Evolutionary conservation across 768 basidiomycete species (phyloP).

Genomic region (Phylloporus sp.): DNA sequence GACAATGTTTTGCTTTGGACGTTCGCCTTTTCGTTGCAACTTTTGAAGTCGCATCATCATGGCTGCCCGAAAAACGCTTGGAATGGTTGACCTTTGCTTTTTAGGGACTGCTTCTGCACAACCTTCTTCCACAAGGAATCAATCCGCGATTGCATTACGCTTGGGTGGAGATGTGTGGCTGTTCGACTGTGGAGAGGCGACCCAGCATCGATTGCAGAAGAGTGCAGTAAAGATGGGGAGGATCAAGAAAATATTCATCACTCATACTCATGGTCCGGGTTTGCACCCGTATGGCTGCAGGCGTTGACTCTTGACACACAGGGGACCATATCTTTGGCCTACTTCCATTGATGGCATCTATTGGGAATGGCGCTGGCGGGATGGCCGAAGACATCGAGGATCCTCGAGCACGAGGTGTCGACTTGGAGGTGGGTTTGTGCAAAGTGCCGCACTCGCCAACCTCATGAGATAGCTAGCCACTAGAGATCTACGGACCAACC

Average conservation of each 20-base stretch:
- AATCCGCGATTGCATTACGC: conserved; percentile 66
- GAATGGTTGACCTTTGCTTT: conserved; percentile 58
- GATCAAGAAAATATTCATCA: conserved; percentile 81
- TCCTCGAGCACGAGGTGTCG: conserved; percentile 38
- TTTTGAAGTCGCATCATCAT: conserved; percentile 5
- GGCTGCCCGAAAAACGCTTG: conserved; percentile 19
- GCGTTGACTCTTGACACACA: conserved; percentile 25
- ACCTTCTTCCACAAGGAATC: conserved; percentile 73
- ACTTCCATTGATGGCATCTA: conserved; percentile 59
- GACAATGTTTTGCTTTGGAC: too few relatives aligned
- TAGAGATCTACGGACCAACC: conserved; percentile 83
- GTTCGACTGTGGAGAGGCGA: conserved; percentile 83
- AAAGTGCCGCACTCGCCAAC: not conserved
- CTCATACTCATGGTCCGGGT: conserved; percentile 75
- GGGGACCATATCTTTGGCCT: conserved; percentile 83
- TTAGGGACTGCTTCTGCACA: conserved; percentile 79
- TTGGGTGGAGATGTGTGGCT: conserved; percentile 72
- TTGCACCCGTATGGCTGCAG: not conserved
- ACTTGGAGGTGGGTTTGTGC: conserved; percentile 16
- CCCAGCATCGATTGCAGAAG: conserved; percentile 72
- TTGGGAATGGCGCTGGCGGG: conserved; percentile 73
- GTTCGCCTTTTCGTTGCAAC: not conserved
- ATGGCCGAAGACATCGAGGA: conserved; percentile 54
- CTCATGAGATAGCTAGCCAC: conserved; percentile 37
- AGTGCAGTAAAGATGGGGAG: conserved; percentile 72